Conservation (phyloP, 306 rosid species). For the Urtica urens region DNA sequence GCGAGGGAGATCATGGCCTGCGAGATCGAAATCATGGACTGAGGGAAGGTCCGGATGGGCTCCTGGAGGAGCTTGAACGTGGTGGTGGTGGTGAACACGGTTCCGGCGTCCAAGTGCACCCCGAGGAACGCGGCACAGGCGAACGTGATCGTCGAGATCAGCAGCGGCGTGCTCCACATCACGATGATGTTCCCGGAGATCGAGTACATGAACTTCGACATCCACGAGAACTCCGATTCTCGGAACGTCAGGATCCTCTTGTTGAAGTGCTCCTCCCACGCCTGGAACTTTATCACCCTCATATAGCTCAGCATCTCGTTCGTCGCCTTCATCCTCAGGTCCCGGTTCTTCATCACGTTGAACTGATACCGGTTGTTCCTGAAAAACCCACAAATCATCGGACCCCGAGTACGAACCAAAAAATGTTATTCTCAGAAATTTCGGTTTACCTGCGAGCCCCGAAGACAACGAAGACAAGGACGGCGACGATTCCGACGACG, state of each 20-base stretch:
- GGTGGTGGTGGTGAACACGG: slow-evolving; percentile 83
- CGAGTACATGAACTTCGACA: slow-evolving; percentile 70
- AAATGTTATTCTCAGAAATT: too few species aligned
- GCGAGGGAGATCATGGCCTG: slow-evolving; percentile 86
- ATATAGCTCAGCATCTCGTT: slow-evolving; percentile 92
- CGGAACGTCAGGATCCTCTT: slow-evolving; percentile 51
- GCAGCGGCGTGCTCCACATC: slow-evolving; percentile 62
- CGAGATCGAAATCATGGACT: slow-evolving; percentile 76
- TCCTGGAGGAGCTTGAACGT: slow-evolving; percentile 79
- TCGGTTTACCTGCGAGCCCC: slow-evolving; percentile 28
- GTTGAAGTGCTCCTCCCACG: slow-evolving; percentile 92
- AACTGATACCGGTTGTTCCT: slow-evolving; percentile 52
- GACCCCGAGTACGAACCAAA: too few species aligned
- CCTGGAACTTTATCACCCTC: slow-evolving; percentile 96
- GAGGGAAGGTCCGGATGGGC: slow-evolving; percentile 89
- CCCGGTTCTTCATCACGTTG: slow-evolving; percentile 68
- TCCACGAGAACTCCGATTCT: slow-evolving; percentile 59
- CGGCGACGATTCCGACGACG: slow-evolving; percentile 29
- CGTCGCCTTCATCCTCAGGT: slow-evolving; percentile 85
- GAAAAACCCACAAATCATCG: too few species aligned
- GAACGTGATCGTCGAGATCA: slow-evolving; percentile 68
- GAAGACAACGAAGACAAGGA: slow-evolving; percentile 33
- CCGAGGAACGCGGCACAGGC: slow-evolving; percentile 59
- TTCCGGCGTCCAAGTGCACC: slow-evolving; percentile 71
- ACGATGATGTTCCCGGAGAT: slow-evolving; percentile 41